phyloP scores from a whole-genome alignment of 108 stramenopile species.

The Nannochloropsis gaditana region DNA sequence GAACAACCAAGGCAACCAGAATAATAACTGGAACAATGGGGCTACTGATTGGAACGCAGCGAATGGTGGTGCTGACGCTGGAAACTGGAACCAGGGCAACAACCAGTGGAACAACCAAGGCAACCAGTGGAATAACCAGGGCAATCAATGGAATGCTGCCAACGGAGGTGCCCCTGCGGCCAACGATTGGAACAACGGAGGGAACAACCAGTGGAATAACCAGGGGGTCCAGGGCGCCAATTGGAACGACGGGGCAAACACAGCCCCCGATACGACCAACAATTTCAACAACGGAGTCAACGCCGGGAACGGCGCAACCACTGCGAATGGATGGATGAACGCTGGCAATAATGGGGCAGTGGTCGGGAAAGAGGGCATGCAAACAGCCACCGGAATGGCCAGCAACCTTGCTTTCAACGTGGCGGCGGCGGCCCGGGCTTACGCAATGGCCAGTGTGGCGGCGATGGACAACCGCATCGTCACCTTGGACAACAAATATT shows the following conservation, averaged over 20 bases:
- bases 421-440: not conserved
- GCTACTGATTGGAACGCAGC: not conserved
- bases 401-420: not conserved
- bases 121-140: no score
- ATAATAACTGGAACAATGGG: not conserved
- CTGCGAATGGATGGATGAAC: no score
- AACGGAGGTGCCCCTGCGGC: not conserved
- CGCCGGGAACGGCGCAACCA: no score
- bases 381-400: not conserved
- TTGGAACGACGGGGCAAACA: not conserved
- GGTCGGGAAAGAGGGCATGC: no score
- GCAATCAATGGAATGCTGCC: not conserved
- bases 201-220: no score
- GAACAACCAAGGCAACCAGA: not conserved
- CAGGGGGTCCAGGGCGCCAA: not conserved
- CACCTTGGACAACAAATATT: not conserved
- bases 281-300: no score
- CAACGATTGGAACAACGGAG: not conserved
- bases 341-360: no score
- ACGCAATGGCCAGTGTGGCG: conserved; percentile 8
- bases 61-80: not conserved
- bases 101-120: no score
- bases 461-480: not conserved
- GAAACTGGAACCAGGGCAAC: no score
- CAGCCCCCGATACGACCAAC: no score